Evolutionary conservation across 2,329 filamentous ascomycete species (phyloP), one percentile per base, ranked within the genome.

Genomic region (Macrophomina tecta): DNA sequence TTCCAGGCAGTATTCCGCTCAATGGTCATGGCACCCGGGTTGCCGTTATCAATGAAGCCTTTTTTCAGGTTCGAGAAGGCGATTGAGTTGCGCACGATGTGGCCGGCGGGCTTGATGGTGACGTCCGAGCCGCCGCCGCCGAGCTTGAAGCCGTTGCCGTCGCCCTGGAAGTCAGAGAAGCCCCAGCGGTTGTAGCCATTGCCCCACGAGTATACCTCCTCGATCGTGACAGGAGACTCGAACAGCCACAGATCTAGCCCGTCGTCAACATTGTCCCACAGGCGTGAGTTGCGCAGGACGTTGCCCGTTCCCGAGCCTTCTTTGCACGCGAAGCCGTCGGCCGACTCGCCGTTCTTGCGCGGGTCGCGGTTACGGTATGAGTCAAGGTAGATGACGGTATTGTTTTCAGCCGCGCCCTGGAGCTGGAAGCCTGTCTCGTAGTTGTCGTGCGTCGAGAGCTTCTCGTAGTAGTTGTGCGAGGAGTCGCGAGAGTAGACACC

Each of bases 181-280:
- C 70, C 73, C 82, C 82, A 84, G 23, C 77, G 73, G 66, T 84
- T 82, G 65, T 81, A 74, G 6, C 82, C 82, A 65, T 84, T 84
- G 28, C 81, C 81, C 81, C 81, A 84, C 0, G 82, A 71, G 42
- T 82, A 76, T 0, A 79, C 80, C 49, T 84, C 81, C 34, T 82
- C 75, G 46, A 84, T 75, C 0, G 81, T 82, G 11, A 83, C 69
- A 7, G 77, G 72, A 5, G 78, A 81, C 64, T 77, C 78, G 68
- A 83, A 84, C 73, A 69, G 70, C 71, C 72, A 83, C 0, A 83
- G 72, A 69, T 83, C 82, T 5, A 83, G 73, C 1, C 83, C 83
- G 63, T 85, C 83, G 46, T 85, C 83, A 6, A 84, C 83, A 38
- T 85, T 85, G 64, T 85, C 78, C 81, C 82, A 85, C 0, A 84